phyloP scores from a whole-genome alignment of 768 basidiomycete species.

The Agaricus subrufescens region DNA sequence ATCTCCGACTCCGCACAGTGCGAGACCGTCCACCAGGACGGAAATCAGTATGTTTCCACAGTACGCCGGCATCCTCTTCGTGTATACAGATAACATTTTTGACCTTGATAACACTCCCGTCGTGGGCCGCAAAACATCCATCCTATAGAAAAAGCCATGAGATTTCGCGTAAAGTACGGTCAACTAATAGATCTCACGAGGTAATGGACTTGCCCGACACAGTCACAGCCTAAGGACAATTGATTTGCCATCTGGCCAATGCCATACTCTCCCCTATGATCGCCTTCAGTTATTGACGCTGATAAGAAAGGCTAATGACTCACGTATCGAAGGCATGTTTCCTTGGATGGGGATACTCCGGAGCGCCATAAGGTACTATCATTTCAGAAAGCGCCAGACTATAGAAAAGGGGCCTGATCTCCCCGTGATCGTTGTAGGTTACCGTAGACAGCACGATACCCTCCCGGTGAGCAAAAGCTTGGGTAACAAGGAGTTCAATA shows the following conservation, averaged over 20 bases:
- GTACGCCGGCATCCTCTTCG: slow-evolving; percentile 84
- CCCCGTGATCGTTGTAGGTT: slow-evolving; percentile 83
- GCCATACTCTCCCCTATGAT: slow-evolving; percentile 76
- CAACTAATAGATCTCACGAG: slow-evolving; percentile 40
- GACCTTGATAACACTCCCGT: slow-evolving; percentile 69
- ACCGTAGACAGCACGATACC: slow-evolving; percentile 81
- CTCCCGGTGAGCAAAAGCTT: slow-evolving; percentile 75
- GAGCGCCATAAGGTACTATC: slow-evolving; percentile 87
- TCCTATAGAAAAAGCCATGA: slow-evolving; percentile 36
- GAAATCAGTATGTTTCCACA: slow-evolving; percentile 93
- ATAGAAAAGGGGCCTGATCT: slow-evolving; percentile 85
- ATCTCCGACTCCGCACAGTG: slow-evolving; percentile 73
- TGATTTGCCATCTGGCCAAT: slow-evolving; percentile 92
- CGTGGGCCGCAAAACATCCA: slow-evolving; percentile 65
- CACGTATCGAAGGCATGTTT: slow-evolving; percentile 88
- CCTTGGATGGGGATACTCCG: slow-evolving; percentile 81
- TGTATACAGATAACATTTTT: slow-evolving; percentile 92
- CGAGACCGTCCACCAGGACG: slow-evolving; percentile 76
- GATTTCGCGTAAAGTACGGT: not conserved
- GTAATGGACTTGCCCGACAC: slow-evolving; percentile 83
- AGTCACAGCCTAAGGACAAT: slow-evolving; percentile 86
- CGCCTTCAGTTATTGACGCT: not conserved
- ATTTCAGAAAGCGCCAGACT: slow-evolving; percentile 84
- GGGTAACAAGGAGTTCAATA: not conserved
- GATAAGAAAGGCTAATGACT: slow-evolving; percentile 14